Conservation (phyloP, 2,329 filamentous ascomycete species). For the Colletotrichum lentis region DNA sequence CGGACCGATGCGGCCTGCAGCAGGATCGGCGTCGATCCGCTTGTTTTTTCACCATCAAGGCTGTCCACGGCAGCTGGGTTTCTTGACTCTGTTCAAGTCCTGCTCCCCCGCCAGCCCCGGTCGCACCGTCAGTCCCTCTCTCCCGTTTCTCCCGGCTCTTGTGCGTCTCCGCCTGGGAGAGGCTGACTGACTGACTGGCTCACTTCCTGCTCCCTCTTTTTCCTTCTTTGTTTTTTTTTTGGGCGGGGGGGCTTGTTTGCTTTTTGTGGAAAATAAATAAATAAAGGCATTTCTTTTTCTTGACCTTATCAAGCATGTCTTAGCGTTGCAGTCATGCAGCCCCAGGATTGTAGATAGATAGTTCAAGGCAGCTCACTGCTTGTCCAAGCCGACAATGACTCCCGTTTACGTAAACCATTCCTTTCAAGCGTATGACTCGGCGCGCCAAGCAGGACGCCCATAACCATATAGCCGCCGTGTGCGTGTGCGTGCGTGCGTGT, state of each 20-base stretch:
- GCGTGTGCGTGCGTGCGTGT: too few relatives aligned
- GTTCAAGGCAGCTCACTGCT: neutral
- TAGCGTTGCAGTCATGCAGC: neutral
- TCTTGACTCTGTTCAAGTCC: constrained; percentile 10
- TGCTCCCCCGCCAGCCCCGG: constrained; percentile 26
- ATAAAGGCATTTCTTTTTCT: neutral
- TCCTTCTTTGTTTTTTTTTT: too few relatives aligned
- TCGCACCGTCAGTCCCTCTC: constrained; percentile 19
- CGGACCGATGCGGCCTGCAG: constrained; percentile 39
- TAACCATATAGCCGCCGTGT: too few relatives aligned
- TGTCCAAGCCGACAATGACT: neutral
- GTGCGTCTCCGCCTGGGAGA: constrained; percentile 12
- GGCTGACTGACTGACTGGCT: neutral
- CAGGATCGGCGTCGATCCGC: constrained; percentile 39
- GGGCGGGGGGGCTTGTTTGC: too few relatives aligned
- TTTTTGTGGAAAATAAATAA: too few relatives aligned
- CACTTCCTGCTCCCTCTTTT: too few relatives aligned
- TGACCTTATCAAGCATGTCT: neutral
- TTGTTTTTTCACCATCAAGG: constrained; percentile 28
- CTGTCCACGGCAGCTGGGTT: constrained; percentile 28
- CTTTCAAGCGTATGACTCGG: neutral
- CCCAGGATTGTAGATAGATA: neutral
- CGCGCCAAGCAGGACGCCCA: neutral
- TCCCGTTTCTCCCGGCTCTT: constrained; percentile 20
- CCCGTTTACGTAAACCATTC: neutral